A percentile compares a stretch with the other conserved stretches of the same genome.
Evolutionary conservation across 176 grass and related monocot species (phyloP).

Genomic region (Oryza nivara): DNA sequence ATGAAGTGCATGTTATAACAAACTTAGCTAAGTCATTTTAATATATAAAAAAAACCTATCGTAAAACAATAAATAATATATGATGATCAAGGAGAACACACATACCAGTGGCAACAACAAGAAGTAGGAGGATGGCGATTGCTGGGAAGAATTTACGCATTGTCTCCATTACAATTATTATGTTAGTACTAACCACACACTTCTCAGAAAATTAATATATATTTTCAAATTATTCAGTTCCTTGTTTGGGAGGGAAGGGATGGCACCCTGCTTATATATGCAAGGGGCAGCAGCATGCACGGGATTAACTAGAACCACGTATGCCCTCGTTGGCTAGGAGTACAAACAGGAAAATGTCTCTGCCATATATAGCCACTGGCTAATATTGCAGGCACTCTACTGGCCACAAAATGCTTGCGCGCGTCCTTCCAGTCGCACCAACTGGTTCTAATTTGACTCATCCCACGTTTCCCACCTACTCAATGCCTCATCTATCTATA

Average conservation of each 20-base stretch:
- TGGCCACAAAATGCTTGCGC: neutral
- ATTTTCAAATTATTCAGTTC: neutral
- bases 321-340: neutral
- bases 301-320: neutral
- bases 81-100: neutral
- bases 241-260: neutral
- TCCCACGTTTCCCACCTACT: too few relatives aligned
- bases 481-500: too few relatives aligned
- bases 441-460: too few relatives aligned
- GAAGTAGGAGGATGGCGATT: slow-evolving; percentile 27
- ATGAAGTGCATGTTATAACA: too few relatives aligned
- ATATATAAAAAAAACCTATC: too few relatives aligned
- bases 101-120: slow-evolving; percentile 25
- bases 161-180: slow-evolving; percentile 37
- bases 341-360: neutral
- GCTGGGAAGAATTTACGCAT: slow-evolving; percentile 17
- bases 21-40: too few relatives aligned
- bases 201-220: neutral
- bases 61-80: too few relatives aligned
- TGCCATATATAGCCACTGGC: neutral
- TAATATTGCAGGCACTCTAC: neutral
- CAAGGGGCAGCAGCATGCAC: neutral
- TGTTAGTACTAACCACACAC: neutral
- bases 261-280: neutral
- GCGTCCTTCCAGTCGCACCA: too few relatives aligned